Evolutionary conservation across 139 green algal genomes (phyloP).

Genomic region (Mychonastes homosphaera): DNA sequence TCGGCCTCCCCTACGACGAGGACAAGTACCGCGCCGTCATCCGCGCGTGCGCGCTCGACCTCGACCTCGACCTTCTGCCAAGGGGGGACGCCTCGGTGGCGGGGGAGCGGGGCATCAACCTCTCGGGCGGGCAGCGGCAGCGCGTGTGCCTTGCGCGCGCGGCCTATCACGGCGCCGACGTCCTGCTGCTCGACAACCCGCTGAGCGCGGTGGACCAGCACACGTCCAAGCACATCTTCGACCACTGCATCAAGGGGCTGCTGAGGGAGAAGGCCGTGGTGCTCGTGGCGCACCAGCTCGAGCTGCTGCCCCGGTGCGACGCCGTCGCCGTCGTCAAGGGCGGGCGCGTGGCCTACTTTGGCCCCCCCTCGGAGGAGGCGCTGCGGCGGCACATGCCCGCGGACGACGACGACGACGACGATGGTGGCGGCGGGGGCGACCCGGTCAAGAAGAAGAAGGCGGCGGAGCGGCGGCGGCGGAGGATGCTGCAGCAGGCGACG

Average conservation of each 20-base stretch:
- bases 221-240: slow-evolving; percentile 48
- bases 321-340: slow-evolving; percentile 31
- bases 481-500: slow-evolving; percentile 34
- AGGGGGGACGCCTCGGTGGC: slow-evolving; percentile 36
- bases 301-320: slow-evolving; percentile 38
- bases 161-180: slow-evolving; percentile 36
- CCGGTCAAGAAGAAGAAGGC: too few relatives aligned
- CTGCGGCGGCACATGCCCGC: not conserved
- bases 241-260: slow-evolving; percentile 39
- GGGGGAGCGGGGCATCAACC: slow-evolving; percentile 57
- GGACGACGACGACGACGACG: slow-evolving; percentile 27
- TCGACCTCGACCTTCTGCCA: slow-evolving; percentile 35
- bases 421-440: too few relatives aligned
- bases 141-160: slow-evolving; percentile 43
- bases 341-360: slow-evolving; percentile 25
- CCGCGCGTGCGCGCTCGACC: slow-evolving; percentile 37
- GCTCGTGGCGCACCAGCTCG: slow-evolving; percentile 49
- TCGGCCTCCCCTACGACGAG: slow-evolving; percentile 41
- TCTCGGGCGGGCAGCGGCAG: slow-evolving; percentile 53
- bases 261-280: slow-evolving; percentile 42
- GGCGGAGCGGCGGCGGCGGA: too few relatives aligned
- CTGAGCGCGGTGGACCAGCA: slow-evolving; percentile 49
- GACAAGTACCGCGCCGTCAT: slow-evolving; percentile 23
- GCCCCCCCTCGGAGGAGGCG: too few relatives aligned
- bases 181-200: slow-evolving; percentile 52